Percentiles rank a stretch among this genome's conserved stretches.
Evolutionary conservation across 164 flowering plant genomes (phyloP).

Genomic region (Malania oleifera): DNA sequence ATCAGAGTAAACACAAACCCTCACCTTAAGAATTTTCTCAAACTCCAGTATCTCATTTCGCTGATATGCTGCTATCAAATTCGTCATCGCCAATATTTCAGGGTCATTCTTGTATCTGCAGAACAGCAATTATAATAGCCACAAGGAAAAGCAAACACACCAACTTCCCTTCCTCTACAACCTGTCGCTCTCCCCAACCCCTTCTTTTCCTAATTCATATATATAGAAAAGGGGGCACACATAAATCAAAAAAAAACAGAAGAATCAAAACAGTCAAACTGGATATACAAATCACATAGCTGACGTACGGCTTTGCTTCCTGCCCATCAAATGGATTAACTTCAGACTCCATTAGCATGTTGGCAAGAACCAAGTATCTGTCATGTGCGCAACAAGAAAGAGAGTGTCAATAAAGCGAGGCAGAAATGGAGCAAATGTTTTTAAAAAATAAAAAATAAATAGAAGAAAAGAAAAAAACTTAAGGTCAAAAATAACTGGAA

Average conservation of each 20-base stretch:
- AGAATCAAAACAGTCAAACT: neutral
- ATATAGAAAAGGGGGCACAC: no score
- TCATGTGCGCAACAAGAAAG: no score
- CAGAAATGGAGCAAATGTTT: neutral
- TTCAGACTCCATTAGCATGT: conserved; percentile 98
- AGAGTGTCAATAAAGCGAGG: no score
- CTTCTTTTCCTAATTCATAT: no score
- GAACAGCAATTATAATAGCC: conserved; percentile 4
- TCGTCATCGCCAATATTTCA: conserved; percentile 97
- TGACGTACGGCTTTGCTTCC: conserved; percentile 96
- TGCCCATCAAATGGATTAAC: conserved; percentile 99
- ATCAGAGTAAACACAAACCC: neutral
- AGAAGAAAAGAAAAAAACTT: neutral
- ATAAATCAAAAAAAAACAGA: neutral
- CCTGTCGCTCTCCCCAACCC: no score
- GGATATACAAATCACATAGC: neutral
- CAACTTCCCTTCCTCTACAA: no score
- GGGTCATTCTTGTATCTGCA: conserved; percentile 95
- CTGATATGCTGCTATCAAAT: conserved; percentile 95
- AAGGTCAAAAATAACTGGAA: neutral
- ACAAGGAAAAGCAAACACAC: neutral
- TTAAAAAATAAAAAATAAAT: neutral
- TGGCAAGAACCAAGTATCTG: conserved; percentile 88
- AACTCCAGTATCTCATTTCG: conserved; percentile 95
- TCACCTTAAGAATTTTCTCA: conserved; percentile 89